Base-by-base conservation (phyloP, 2,329 filamentous ascomycete genomes). In the Cladosporium sp. region DNA sequence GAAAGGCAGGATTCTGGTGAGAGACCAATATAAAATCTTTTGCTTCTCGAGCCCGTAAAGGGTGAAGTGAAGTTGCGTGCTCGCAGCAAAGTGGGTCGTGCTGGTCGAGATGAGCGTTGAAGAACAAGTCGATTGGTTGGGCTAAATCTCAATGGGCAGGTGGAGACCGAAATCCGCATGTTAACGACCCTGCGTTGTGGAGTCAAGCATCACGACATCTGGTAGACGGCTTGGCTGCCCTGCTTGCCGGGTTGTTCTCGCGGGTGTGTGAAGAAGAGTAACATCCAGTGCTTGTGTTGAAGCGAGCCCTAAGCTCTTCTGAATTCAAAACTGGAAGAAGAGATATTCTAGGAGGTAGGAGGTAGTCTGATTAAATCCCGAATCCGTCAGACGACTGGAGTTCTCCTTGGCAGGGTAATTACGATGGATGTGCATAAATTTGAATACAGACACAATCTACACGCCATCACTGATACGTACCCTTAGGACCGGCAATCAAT, bases 41-140 rank as follows among this genome's bases (percentile, higher is more conserved):
- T 15, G 4, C n/a, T 3, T 14, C 17, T 25, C 8, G 38, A 38
- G 19, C 30, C 54, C 54, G 11, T 19, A 56, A 56, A 25, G 25
- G 54, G 54, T 17, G 42, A 56, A 49, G 54, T 55, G 42, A 56
- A n/a, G 42, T 56, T 49, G 54, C 54, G 54, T 56, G 54, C 54
- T 56, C 42, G 42, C 42, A 37, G 42, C 54, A 28, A 56, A 19
- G 54, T 56, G 54, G 54, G 54, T 56, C 54, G 36, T 25, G 30
- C 47, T 19, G 19, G 19, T 50, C 30, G n/a, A 50, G 11, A 37
- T 36, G 47, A 3, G 30, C 34, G 25, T 36, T 28, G 30, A 14
- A 6, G 30, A 37, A 25, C 11, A 8, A 34, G 22, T 34, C 47
- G n/a, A 50, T 37, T 50, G 47, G 47, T 4, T 9, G 1, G 5